A percentile compares a stretch with the other conserved stretches of the same genome.
These are phyloP conservation scores for Pichia sp. DNA, from an alignment of 1,139 yeast species.

Conservation along the genomic window DNA sequence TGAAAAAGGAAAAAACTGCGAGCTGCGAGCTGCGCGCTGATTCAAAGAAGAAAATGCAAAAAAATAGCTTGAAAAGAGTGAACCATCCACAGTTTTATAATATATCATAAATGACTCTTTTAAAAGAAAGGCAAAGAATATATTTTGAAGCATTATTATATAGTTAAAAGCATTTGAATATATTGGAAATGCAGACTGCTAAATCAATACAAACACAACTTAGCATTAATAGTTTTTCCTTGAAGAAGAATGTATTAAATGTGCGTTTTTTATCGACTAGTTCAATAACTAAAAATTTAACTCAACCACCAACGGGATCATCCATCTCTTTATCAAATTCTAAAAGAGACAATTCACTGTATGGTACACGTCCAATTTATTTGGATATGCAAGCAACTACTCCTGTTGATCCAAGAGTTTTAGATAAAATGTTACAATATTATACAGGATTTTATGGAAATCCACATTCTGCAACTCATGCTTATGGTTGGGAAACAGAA, in stretches of 20 bases:
- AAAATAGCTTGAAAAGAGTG: too few species aligned
- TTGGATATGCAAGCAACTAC: conserved; percentile 97
- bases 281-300: not conserved
- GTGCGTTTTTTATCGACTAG: not conserved
- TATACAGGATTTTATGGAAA: conserved; percentile 94
- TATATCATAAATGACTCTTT: too few species aligned
- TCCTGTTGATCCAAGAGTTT: conserved; percentile 93
- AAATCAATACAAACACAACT: not conserved
- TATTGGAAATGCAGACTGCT: not conserved
- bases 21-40: too few species aligned
- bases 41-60: too few species aligned
- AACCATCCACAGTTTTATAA: too few species aligned
- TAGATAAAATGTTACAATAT: conserved; percentile 88
- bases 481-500: conserved; percentile 99
- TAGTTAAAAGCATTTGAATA: too few species aligned
- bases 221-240: not conserved
- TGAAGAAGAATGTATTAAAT: not conserved
- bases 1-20: too few species aligned
- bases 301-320: conserved; percentile 33
- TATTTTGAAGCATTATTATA: too few species aligned
- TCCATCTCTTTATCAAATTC: conserved; percentile 41
- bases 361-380: conserved; percentile 80
- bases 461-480: conserved; percentile 94
- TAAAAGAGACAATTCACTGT: conserved; percentile 36
- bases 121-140: too few species aligned